phyloP scores from a whole-genome alignment of 1,284 basidiomycete species.

The Pisolithus thermaeus region DNA sequence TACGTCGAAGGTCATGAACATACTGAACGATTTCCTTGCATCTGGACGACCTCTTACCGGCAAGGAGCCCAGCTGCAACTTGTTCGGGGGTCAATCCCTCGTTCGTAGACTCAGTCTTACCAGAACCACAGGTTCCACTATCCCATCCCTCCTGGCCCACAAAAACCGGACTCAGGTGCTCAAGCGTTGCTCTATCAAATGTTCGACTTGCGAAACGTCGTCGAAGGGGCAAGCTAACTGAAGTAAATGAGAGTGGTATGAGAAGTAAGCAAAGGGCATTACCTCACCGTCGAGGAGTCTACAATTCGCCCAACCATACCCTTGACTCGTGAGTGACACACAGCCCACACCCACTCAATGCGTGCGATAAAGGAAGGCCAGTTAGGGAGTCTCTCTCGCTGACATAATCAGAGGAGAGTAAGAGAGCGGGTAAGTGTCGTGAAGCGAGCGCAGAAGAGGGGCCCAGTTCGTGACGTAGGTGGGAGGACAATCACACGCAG shows the following conservation, averaged over 20 bases:
- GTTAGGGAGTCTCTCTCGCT: conserved; percentile 15
- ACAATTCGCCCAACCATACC: background rate
- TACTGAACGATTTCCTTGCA: background rate
- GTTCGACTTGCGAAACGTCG: conserved; percentile 27
- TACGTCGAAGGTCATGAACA: conserved; percentile 15
- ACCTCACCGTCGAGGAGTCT: background rate
- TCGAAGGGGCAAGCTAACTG: conserved; percentile 15
- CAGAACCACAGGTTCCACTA: conserved; percentile 4
- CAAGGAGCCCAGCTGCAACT: conserved; percentile 59
- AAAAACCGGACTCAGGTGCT: conserved; percentile 15
- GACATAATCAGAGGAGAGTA: conserved; percentile 12
- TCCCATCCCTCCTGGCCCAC: conserved; percentile 8
- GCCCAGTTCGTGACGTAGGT: conserved; percentile 19
- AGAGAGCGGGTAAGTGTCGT: conserved; percentile 9
- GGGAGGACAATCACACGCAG: background rate
- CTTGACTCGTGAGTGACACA: background rate
- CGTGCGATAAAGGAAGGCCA: conserved; percentile 5
- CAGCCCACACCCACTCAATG: conserved; percentile 26
- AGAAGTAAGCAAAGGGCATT: background rate
- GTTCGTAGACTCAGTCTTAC: conserved; percentile 78
- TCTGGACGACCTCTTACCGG: conserved; percentile 41
- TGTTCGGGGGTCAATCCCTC: conserved; percentile 60
- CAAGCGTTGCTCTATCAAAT: conserved; percentile 18
- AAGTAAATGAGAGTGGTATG: background rate
- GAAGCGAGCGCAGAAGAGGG: conserved; percentile 31